phyloP scores from a whole-genome alignment of 176 grass and related monocot genomes.

The Musa beccarii region DNA sequence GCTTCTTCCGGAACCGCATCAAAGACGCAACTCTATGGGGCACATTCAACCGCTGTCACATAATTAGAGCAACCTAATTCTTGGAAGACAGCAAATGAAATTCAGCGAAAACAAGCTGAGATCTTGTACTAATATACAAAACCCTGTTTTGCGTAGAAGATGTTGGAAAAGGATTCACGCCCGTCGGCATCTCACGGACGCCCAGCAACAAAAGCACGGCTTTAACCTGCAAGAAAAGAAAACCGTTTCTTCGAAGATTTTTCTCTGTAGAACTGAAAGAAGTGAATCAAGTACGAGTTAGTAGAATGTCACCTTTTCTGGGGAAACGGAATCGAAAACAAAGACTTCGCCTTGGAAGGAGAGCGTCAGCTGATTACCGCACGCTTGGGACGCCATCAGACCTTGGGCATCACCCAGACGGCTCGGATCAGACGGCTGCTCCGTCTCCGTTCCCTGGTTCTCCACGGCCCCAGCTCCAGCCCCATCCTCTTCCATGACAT shows the following conservation, averaged over 20 bases:
- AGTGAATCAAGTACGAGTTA: neutral
- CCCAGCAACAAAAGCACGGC: constrained; percentile 81
- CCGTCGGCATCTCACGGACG: constrained; percentile 61
- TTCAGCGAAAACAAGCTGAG: no score
- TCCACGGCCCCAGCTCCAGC: no score
- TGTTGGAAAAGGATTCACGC: constrained; percentile 28
- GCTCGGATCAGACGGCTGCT: no score
- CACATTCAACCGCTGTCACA: constrained; percentile 60
- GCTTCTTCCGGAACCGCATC: constrained; percentile 91
- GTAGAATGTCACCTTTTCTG: constrained; percentile 43
- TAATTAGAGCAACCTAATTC: neutral
- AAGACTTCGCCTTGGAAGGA: constrained; percentile 60
- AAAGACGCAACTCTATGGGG: constrained; percentile 82
- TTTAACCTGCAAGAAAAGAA: constrained; percentile 46
- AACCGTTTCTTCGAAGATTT: neutral
- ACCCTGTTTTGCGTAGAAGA: constrained; percentile 74
- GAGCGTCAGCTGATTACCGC: constrained; percentile 44
- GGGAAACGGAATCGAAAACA: constrained; percentile 65
- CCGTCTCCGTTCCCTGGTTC: no score
- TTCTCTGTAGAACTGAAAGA: neutral
- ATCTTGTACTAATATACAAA: neutral
- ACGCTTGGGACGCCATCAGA: neutral
- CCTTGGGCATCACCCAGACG: neutral
- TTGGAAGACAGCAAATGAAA: no score
- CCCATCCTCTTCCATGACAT: no score